Percentiles rank a stretch among this genome's conserved stretches.
These are phyloP conservation scores for Clonostachys sp. DNA, from an alignment of 2,329 filamentous ascomycete species.

Conservation along the genomic window DNA sequence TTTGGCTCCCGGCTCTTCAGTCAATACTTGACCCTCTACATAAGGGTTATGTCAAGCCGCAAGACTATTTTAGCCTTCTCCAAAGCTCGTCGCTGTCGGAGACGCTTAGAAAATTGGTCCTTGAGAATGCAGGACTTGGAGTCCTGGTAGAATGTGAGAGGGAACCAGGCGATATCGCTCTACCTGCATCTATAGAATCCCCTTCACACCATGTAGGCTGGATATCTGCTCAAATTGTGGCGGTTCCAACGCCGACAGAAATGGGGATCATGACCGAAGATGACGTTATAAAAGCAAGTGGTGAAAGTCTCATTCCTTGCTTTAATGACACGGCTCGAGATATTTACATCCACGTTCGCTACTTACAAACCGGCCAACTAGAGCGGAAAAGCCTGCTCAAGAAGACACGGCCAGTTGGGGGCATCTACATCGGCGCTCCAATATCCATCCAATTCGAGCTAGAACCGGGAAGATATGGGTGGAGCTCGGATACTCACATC, in stretches of 20 bases:
- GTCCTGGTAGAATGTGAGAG: constrained; percentile 5
- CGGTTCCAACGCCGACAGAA: constrained; percentile 5
- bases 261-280: constrained; percentile 3
- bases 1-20: too few relatives aligned
- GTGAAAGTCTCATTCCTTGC: too few relatives aligned
- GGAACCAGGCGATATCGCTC: constrained; percentile 4
- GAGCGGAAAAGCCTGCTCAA: too few relatives aligned
- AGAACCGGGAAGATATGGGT: constrained; percentile 3
- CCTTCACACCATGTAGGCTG: constrained; percentile 5
- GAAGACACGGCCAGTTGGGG: too few relatives aligned
- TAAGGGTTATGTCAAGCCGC: too few relatives aligned
- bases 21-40: too few relatives aligned
- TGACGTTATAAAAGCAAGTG: not conserved
- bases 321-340: too few relatives aligned
- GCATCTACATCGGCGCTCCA: too few relatives aligned
- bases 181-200: constrained; percentile 5
- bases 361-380: too few relatives aligned
- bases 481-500: constrained; percentile 5
- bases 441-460: not conserved
- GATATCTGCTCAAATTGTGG: constrained; percentile 7
- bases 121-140: constrained; percentile 4
- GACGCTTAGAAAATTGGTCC: not conserved
- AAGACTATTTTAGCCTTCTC: too few relatives aligned
- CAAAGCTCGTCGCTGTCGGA: too few relatives aligned
- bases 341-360: too few relatives aligned